Evolutionary conservation across 2,329 filamentous ascomycete genomes (phyloP).

Genomic region (Colletotrichum sp.): DNA sequence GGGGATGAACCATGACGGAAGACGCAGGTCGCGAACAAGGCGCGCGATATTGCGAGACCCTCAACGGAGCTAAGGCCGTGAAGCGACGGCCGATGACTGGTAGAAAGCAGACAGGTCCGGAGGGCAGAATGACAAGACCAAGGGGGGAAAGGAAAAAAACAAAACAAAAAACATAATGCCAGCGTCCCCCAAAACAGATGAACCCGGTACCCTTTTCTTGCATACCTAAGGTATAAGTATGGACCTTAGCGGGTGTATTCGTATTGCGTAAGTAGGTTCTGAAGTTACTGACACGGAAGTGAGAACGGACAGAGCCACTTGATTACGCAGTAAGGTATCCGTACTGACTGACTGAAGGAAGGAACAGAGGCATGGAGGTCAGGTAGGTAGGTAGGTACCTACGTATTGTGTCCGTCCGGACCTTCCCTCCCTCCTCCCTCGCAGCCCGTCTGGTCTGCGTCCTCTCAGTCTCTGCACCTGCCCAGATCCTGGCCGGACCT

Average conservation of each 20-base stretch:
- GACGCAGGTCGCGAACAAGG: background rate
- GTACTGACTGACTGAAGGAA: background rate
- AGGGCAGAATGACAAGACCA: background rate
- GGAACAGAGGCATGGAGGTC: too few relatives aligned
- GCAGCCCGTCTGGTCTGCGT: background rate
- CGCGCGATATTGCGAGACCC: background rate
- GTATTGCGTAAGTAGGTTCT: background rate
- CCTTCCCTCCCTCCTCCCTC: background rate
- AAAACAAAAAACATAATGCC: background rate
- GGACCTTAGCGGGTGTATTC: background rate
- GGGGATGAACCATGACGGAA: background rate
- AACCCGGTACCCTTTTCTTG: background rate
- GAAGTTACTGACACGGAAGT: background rate
- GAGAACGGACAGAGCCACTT: background rate
- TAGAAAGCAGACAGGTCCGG: background rate
- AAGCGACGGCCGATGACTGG: background rate
- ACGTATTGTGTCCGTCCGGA: background rate
- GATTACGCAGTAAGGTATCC: background rate
- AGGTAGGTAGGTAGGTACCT: too few relatives aligned
- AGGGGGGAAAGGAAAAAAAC: background rate
- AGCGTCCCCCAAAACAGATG: background rate
- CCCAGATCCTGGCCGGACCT: constrained; percentile 10
- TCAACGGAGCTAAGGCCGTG: constrained; percentile 1
- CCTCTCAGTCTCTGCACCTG: background rate
- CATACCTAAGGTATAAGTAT: background rate